phyloP scores from a whole-genome alignment of 176 grass and related monocot genomes.

The Carex parvula region DNA sequence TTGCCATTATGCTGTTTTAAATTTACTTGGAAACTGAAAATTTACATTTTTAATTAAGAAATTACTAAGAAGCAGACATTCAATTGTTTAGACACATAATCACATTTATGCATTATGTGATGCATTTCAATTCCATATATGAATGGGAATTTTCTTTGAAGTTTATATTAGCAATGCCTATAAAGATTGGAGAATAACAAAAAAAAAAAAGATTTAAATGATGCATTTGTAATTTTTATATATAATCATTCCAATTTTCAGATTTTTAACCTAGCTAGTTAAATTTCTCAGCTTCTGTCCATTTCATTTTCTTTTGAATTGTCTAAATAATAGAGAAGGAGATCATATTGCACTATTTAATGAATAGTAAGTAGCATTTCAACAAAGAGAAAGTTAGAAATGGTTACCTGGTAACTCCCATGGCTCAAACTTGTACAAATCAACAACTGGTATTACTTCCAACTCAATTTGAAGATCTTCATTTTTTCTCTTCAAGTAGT shows the following conservation, averaged over 20 bases:
- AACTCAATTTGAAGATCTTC: constrained; percentile 82
- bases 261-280: neutral
- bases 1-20: no score
- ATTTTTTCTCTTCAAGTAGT: constrained; percentile 94
- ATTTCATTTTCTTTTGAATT: neutral
- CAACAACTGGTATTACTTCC: constrained; percentile 82
- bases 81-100: neutral
- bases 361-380: neutral
- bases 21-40: no score
- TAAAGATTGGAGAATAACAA: neutral
- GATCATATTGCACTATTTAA: no score
- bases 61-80: no score
- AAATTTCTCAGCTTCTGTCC: neutral
- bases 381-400: constrained; percentile 7
- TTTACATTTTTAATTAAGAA: no score
- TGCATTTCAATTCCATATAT: neutral
- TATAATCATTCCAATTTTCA: neutral
- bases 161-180: neutral
- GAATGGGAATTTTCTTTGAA: neutral
- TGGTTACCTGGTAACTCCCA: constrained; percentile 90
- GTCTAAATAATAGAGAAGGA: neutral
- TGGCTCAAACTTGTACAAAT: constrained; percentile 94
- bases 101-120: neutral
- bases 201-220: neutral
- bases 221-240: neutral